Conservation (phyloP, 805 yeast species). For the Myxozyma melibiosi region DNA sequence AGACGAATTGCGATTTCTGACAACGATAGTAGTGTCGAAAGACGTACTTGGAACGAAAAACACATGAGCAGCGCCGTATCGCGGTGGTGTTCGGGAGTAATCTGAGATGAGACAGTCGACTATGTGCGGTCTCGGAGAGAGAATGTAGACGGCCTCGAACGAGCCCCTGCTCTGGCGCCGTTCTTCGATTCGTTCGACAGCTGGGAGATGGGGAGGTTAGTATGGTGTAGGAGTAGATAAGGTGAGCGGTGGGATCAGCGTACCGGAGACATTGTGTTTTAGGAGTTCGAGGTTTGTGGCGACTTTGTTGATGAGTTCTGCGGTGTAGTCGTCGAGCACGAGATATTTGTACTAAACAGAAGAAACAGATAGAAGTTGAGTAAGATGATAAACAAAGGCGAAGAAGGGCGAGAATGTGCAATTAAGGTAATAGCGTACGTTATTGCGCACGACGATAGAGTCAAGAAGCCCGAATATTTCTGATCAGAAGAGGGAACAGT, state of each 20-base stretch:
- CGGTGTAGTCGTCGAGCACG: conserved; percentile 61
- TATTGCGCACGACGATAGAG: conserved; percentile 22
- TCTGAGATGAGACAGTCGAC: conserved; percentile 80
- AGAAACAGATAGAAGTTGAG: not conserved
- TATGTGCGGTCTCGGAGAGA: conserved; percentile 68
- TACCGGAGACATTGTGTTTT: conserved; percentile 29
- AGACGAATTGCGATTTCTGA: too few species aligned
- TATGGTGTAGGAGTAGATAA: not conserved
- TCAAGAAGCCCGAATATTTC: conserved; percentile 25
- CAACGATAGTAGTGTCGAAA: too few species aligned
- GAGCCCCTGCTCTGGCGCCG: conserved; percentile 62
- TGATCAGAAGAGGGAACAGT: not conserved
- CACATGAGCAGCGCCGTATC: conserved; percentile 75
- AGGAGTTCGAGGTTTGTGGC: conserved; percentile 17
- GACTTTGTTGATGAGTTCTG: conserved; percentile 48
- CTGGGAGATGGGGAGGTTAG: conserved; percentile 38
- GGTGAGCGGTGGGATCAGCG: not conserved
- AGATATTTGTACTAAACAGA: conserved; percentile 47
- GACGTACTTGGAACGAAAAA: conserved; percentile 65
- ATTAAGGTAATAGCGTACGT: conserved; percentile 3
- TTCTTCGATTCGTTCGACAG: conserved; percentile 65
- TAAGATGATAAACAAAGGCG: too few species aligned
- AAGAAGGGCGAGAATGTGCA: too few species aligned
- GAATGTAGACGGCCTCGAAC: conserved; percentile 77
- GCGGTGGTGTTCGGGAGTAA: conserved; percentile 60